These are phyloP conservation scores for Spinacia oleracea DNA, from an alignment of 179 eudicot species.

Conservation along the genomic window DNA sequence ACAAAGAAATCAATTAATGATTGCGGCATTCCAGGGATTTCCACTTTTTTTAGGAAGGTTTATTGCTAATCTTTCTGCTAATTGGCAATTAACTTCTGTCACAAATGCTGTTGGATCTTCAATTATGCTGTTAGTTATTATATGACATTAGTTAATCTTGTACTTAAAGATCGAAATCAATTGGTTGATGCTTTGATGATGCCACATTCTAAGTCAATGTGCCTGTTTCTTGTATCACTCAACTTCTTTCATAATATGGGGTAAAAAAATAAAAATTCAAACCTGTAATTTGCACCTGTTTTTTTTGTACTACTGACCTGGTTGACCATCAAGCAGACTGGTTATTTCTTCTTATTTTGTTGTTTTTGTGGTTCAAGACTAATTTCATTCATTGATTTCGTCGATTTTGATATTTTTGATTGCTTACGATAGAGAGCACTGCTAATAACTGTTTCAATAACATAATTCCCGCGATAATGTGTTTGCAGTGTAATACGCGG, in stretches of 20 bases:
- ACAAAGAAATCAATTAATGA: background rate
- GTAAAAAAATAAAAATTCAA: background rate
- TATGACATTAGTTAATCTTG: background rate
- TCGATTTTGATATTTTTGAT: background rate
- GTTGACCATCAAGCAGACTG: background rate
- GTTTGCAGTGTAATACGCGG: background rate
- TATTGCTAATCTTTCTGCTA: background rate
- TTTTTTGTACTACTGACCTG: background rate
- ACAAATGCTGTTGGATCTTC: background rate
- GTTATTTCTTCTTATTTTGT: background rate
- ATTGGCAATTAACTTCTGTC: background rate
- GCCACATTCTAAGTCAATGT: background rate
- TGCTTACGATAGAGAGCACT: background rate
- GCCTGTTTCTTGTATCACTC: background rate
- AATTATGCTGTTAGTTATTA: background rate
- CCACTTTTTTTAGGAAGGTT: constrained; percentile 3
- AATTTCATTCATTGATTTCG: background rate
- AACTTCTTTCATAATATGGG: background rate
- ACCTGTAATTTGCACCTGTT: background rate
- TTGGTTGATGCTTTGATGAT: background rate
- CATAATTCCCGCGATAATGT: background rate
- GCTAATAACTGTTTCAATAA: background rate
- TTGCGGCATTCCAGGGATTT: constrained; percentile 1
- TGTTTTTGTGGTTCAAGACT: background rate
- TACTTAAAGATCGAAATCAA: background rate